phyloP scores from a whole-genome alignment of 2,329 filamentous ascomycete genomes.

The Microcyclospora tardicrescens region DNA sequence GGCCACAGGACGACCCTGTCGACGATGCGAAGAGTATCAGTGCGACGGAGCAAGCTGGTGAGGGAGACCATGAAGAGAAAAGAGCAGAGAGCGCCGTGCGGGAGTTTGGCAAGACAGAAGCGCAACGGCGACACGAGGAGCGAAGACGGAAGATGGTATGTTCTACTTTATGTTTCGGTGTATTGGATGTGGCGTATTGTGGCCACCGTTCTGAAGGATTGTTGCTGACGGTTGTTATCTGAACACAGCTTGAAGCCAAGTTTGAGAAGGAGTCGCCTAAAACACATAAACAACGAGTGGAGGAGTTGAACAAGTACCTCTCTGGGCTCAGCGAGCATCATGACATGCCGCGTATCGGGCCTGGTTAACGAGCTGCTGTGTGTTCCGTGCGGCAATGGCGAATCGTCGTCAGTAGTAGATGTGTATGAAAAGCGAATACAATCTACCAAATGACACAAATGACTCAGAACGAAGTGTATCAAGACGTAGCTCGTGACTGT shows the following conservation, averaged over 20 bases:
- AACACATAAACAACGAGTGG: slow-evolving; percentile 92
- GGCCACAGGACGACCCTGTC: neutral
- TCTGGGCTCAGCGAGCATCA: slow-evolving; percentile 91
- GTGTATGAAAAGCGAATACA: too few species aligned
- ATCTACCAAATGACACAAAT: too few species aligned
- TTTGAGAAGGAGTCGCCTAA: slow-evolving; percentile 77
- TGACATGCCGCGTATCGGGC: slow-evolving; percentile 64
- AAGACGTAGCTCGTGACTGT: too few species aligned
- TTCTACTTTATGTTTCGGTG: slow-evolving; percentile 13
- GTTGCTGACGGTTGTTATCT: neutral
- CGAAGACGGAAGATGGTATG: slow-evolving; percentile 64
- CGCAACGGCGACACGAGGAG: slow-evolving; percentile 72
- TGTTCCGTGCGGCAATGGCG: too few species aligned
- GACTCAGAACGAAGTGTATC: too few species aligned
- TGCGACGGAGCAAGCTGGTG: slow-evolving; percentile 17
- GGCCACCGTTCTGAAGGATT: too few species aligned
- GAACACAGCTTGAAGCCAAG: slow-evolving; percentile 59
- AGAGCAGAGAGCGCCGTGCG: slow-evolving; percentile 14
- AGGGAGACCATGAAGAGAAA: slow-evolving; percentile 10
- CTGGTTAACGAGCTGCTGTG: slow-evolving; percentile 32
- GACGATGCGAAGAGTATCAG: slow-evolving; percentile 5
- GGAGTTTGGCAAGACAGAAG: slow-evolving; percentile 57
- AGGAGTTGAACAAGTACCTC: slow-evolving; percentile 88
- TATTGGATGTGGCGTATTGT: too few species aligned
- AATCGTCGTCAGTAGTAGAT: too few species aligned